These are phyloP conservation scores for Zostera marina DNA, from an alignment of 116 monocot species.

Conservation along the genomic window DNA sequence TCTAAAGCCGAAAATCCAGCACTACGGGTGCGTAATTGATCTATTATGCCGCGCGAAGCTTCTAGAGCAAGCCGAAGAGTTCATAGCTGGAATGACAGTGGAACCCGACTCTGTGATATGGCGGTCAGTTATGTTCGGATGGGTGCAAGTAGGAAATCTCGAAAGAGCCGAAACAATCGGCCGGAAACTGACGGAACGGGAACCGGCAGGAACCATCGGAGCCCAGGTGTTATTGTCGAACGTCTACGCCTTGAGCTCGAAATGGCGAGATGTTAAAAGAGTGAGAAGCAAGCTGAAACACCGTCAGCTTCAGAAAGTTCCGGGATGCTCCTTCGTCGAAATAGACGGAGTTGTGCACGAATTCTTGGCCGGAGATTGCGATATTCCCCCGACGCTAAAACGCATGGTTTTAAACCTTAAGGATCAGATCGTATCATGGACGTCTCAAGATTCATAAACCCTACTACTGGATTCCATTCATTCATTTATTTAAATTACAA, in stretches of 20 bases:
- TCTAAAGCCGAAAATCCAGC: conserved; percentile 42
- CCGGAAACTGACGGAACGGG: conserved; percentile 26
- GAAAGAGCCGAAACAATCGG: conserved; percentile 37
- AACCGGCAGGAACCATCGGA: conserved; percentile 25
- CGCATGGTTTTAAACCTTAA: too few species aligned
- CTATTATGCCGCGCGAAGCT: conserved; percentile 63
- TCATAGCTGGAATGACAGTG: conserved; percentile 50
- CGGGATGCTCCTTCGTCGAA: conserved; percentile 67
- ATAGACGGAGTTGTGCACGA: conserved; percentile 54
- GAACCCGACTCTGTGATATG: conserved; percentile 58
- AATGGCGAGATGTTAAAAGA: conserved; percentile 40
- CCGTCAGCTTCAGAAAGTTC: conserved; percentile 32
- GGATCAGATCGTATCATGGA: too few species aligned
- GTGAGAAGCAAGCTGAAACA: conserved; percentile 33
- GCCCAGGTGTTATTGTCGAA: conserved; percentile 57
- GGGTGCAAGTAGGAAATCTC: conserved; percentile 26
- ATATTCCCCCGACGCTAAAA: too few species aligned
- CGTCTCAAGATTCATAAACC: too few species aligned
- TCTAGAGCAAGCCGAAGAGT: conserved; percentile 25
- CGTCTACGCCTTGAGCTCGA: conserved; percentile 47
- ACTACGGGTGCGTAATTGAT: conserved; percentile 81
- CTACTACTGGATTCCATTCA: too few species aligned
- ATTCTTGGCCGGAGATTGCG: conserved; percentile 27
- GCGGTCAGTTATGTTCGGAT: conserved; percentile 55
- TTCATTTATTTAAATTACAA: too few species aligned